A percentile compares a stretch with the other conserved stretches of the same genome.
Conservation (phyloP, 2,329 filamentous ascomycete species). For the Metarhizium album region DNA sequence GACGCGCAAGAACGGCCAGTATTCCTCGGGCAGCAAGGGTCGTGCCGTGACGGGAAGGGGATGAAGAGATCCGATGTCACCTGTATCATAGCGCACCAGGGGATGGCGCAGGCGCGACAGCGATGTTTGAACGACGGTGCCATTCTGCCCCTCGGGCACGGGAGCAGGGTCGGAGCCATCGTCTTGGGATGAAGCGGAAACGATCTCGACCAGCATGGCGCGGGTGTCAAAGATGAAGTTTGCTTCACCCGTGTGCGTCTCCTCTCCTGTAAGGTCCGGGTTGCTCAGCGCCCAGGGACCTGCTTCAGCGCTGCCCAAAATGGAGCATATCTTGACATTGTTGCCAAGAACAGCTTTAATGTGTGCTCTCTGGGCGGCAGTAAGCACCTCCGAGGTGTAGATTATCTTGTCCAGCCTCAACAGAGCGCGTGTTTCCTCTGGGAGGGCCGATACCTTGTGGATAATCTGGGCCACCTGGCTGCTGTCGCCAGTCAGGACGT, state of each 20-base stretch:
- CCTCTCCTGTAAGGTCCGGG: conserved; percentile 16
- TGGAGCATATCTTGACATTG: conserved; percentile 24
- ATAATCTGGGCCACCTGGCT: conserved; percentile 27
- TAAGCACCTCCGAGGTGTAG: conserved; percentile 33
- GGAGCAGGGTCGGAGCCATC: not conserved
- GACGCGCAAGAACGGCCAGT: conserved; percentile 19
- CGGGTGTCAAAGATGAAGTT: conserved; percentile 30
- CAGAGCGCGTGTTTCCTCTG: conserved; percentile 6
- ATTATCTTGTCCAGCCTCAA: conserved; percentile 29
- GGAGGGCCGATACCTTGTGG: conserved; percentile 22
- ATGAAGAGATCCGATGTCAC: conserved; percentile 30
- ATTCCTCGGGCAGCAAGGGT: conserved; percentile 9
- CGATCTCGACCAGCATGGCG: conserved; percentile 24
- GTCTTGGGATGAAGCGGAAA: conserved; percentile 14
- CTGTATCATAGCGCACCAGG: conserved; percentile 30
- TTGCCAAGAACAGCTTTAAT: conserved; percentile 19
- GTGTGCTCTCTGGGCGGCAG: conserved; percentile 18
- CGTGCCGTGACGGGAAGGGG: conserved; percentile 15
- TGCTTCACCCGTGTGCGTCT: conserved; percentile 3
- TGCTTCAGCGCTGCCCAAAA: conserved; percentile 31
- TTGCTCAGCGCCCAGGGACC: conserved; percentile 27
- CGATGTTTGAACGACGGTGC: conserved; percentile 29
- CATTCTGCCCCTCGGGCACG: conserved; percentile 21
- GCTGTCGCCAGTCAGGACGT: conserved; percentile 26
- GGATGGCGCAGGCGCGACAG: conserved; percentile 30